These are phyloP conservation scores for Dryas octopetala DNA, from an alignment of 306 rosid species.

Conservation along the genomic window DNA sequence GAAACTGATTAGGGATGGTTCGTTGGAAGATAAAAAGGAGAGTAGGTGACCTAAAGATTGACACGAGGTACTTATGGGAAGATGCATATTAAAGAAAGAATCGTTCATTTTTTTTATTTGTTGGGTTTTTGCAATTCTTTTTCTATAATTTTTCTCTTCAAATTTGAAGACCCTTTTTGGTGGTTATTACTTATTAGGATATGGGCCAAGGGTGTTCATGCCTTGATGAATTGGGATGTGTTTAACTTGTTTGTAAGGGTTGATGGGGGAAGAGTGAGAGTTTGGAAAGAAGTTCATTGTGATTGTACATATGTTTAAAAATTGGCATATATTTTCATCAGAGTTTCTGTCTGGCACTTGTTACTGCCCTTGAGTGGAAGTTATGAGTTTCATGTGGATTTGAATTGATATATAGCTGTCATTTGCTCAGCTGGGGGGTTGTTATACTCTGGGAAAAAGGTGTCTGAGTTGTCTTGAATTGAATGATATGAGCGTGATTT, in stretches of 20 bases:
- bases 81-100: conserved; percentile 27
- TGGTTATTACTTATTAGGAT: conserved; percentile 28
- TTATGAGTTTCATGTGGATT: background rate
- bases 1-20: conserved; percentile 70
- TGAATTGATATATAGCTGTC: background rate
- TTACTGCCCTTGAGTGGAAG: background rate
- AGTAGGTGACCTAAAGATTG: conserved; percentile 28
- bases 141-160: background rate
- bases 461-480: too few relatives aligned
- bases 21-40: conserved; percentile 48
- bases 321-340: conserved; percentile 25
- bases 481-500: too few relatives aligned
- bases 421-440: background rate
- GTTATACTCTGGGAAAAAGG: too few relatives aligned
- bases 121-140: conserved; percentile 19
- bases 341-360: conserved; percentile 19
- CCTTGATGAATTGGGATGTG: conserved; percentile 33
- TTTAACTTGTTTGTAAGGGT: conserved; percentile 31
- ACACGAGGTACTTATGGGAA: conserved; percentile 23
- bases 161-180: conserved; percentile 25
- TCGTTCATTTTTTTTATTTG: conserved; percentile 12
- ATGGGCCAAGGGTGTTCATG: conserved; percentile 26
- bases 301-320: conserved; percentile 53
- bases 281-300: conserved; percentile 33
- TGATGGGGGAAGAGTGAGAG: conserved; percentile 28